Base-by-base conservation (phyloP, 2,329 filamentous ascomycete species). In the Microthyrium microscopicum region DNA sequence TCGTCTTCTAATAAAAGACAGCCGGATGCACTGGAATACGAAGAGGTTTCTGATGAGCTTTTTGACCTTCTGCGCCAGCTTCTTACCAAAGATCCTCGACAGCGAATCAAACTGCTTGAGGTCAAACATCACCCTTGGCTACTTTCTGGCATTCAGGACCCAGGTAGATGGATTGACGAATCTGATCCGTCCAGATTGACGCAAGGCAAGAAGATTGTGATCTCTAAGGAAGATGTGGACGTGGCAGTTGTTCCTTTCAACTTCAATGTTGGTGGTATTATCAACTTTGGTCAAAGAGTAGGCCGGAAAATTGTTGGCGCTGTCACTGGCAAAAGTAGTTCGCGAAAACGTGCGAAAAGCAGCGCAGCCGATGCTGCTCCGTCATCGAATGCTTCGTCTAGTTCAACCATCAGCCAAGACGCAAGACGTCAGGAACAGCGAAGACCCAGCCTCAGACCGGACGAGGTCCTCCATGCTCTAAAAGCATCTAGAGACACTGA, bases 61-160 rank as follows among this genome's bases (percentile, higher is more conserved):
- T 67, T 74, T 34, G 82, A 98, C 50, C 64, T 98, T 9, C 57
- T 98, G 19, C 65, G 62, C 31, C 72, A 75, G 42, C 74, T 98
- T 58, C 66, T 98, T 37, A 76, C 70, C 44, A 98, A 95, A 57
- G 83, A 95, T 48, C 85, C 87, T 1, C 68, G 79, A 20, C 76
- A 85, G 55, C 75, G 89, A 25, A 94, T 98, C 46, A 79, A 81
- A 5, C 62, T 98, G 33, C 74, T 77, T 39, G 87, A 94, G 45
- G 87, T 95, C 46, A 95, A 95, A 54, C 77, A 80, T 39, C 89
- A 98, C 50, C 76, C 77, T 4, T 98, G 89, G 89, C 77, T 95
- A 12, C 64, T 87, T 1, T 64, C 76, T 37, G 84, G 78, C 41
- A 70, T 95, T 29, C 60, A 70, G 21, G 77, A 93, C 44, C 70